Evolutionary conservation across 2,329 filamentous ascomycete genomes (phyloP).

Genomic region (Calonectria crousiana): DNA sequence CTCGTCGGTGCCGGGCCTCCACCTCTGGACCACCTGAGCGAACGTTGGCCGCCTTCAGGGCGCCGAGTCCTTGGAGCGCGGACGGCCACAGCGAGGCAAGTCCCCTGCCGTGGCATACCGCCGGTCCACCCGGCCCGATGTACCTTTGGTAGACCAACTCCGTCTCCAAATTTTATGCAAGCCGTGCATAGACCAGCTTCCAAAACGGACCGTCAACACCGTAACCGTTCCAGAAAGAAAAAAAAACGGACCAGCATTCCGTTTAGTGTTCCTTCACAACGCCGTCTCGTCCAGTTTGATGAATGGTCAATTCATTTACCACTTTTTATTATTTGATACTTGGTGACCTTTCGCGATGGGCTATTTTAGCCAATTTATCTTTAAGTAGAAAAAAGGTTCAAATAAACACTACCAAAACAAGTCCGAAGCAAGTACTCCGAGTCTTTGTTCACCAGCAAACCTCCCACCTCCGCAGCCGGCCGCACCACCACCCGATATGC

Average conservation of each 20-base stretch:
- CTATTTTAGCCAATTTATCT: background rate
- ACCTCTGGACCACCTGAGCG: background rate
- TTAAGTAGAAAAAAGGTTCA: background rate
- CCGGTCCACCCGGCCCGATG: background rate
- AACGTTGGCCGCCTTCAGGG: background rate
- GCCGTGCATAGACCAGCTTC: background rate
- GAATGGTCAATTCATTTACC: background rate
- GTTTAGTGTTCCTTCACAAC: background rate
- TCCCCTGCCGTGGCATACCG: background rate
- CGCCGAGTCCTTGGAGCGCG: background rate
- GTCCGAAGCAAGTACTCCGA: background rate
- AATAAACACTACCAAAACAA: background rate
- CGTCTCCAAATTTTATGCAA: background rate
- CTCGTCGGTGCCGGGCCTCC: slow-evolving; percentile 2
- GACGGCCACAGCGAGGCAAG: background rate
- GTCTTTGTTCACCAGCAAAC: background rate
- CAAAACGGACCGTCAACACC: background rate
- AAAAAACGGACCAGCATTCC: background rate
- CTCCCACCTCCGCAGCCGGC: background rate
- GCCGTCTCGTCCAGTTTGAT: background rate
- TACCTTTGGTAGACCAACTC: slow-evolving; percentile 12
- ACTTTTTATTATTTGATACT: background rate
- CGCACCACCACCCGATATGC: background rate
- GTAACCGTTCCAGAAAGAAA: background rate
- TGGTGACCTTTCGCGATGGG: background rate